Conservation (phyloP, 768 basidiomycete species). For the Kwoniella sp. region DNA sequence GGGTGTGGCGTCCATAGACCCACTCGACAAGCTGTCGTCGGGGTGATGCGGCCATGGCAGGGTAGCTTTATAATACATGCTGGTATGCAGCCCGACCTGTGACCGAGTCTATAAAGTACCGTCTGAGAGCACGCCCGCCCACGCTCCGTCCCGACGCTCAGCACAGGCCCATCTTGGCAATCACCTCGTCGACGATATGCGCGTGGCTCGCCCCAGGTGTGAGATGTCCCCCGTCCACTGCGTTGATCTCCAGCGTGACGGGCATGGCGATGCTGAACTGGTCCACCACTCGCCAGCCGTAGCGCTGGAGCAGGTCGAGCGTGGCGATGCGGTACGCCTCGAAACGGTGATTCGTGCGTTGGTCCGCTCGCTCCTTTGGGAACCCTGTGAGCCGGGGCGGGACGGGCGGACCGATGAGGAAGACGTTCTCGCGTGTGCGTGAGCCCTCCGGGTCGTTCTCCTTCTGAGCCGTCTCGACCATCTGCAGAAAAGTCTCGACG, state of each 20-base stretch:
- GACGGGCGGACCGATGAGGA: neutral
- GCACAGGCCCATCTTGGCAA: constrained; percentile 12
- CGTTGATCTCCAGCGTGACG: constrained; percentile 6
- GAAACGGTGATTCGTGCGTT: constrained; percentile 11
- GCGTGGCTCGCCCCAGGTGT: constrained; percentile 6
- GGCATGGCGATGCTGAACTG: constrained; percentile 13
- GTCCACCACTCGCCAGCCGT: constrained; percentile 13
- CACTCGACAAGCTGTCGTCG: no score
- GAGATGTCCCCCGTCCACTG: constrained; percentile 12
- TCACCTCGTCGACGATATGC: constrained; percentile 13
- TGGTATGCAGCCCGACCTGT: no score
- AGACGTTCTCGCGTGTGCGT: neutral
- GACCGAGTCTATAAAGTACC: no score
- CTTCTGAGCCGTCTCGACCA: neutral
- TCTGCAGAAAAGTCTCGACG: neutral
- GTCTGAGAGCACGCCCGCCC: no score
- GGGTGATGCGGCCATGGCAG: no score
- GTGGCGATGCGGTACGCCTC: constrained; percentile 2
- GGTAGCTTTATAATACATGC: no score
- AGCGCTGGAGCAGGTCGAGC: neutral
- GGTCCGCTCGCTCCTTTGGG: constrained; percentile 1
- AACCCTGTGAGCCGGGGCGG: neutral
- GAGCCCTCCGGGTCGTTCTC: neutral
- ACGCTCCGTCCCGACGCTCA: no score
- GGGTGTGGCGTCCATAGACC: no score